Conservation (phyloP, 2,329 filamentous ascomycete genomes). For the Colletotrichum eleusines region DNA sequence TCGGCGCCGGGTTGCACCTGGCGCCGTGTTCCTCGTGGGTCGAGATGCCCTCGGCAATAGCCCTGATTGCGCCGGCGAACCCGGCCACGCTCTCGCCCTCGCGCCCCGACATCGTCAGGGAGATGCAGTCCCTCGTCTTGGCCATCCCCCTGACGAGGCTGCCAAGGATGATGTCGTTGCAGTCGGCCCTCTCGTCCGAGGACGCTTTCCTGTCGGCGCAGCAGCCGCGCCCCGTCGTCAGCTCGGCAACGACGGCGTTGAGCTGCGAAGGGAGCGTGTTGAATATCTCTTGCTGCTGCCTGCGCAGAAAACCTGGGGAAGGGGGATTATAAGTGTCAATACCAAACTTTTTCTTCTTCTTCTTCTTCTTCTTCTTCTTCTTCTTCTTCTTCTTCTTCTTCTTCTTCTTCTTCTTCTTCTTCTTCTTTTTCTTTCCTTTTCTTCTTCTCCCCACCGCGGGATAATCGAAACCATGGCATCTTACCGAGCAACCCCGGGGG, state of each 20-base stretch:
- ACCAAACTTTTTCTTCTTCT: neutral
- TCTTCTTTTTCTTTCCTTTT: no score
- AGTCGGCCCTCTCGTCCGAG: neutral
- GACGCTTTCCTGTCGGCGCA: slow-evolving; percentile 6
- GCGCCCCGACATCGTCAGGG: neutral
- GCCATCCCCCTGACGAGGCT: slow-evolving; percentile 7
- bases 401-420: neutral
- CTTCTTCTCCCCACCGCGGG: no score
- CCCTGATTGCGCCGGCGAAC: neutral
- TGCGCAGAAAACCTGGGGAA: neutral
- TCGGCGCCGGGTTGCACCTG: neutral
- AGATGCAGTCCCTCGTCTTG: neutral
- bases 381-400: no score
- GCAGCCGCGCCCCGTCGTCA: neutral
- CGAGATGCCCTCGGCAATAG: neutral
- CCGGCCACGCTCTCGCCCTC: neutral
- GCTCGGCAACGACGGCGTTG: neutral
- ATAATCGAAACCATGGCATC: neutral
- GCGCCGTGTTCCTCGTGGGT: neutral
- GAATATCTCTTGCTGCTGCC: slow-evolving; percentile 7
- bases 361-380: no score
- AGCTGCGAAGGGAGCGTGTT: slow-evolving; percentile 3
- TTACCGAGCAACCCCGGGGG: slow-evolving; percentile 21
- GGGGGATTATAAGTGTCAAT: neutral
- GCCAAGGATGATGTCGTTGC: slow-evolving; percentile 25